These are phyloP conservation scores for Ogataea corticis DNA, from an alignment of 805 yeast genomes.

Conservation along the genomic window DNA sequence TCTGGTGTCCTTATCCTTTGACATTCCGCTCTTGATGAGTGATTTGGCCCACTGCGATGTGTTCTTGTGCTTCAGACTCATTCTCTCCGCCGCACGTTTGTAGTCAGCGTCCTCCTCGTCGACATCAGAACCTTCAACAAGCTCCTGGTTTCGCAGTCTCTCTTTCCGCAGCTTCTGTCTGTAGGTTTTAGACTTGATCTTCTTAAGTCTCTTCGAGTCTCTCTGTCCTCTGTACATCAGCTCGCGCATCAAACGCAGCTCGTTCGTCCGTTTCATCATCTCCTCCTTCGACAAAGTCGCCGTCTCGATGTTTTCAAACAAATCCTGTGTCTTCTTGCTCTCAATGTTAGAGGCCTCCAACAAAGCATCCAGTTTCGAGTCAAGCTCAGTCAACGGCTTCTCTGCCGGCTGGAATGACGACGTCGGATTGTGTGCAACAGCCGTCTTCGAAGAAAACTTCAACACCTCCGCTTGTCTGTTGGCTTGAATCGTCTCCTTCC, in stretches of 20 bases:
- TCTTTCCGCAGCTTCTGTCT: slow-evolving; percentile 87
- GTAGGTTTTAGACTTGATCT: slow-evolving; percentile 90
- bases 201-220: slow-evolving; percentile 87
- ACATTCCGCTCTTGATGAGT: slow-evolving; percentile 85
- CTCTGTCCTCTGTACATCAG: slow-evolving; percentile 94
- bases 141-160: slow-evolving; percentile 62
- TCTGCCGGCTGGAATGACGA: slow-evolving; percentile 55
- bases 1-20: slow-evolving; percentile 81
- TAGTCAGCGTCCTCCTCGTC: slow-evolving; percentile 68
- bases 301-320: slow-evolving; percentile 82
- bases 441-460: slow-evolving; percentile 63
- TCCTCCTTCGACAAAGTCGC: slow-evolving; percentile 83
- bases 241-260: slow-evolving; percentile 89
- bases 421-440: slow-evolving; percentile 44
- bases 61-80: slow-evolving; percentile 87
- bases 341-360: slow-evolving; percentile 64
- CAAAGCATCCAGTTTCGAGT: slow-evolving; percentile 59
- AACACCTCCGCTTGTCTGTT: slow-evolving; percentile 85
- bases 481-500: slow-evolving; percentile 81
- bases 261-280: slow-evolving; percentile 70
- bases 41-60: slow-evolving; percentile 88
- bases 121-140: slow-evolving; percentile 59
- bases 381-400: slow-evolving; percentile 59
- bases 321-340: slow-evolving; percentile 74
- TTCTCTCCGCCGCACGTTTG: slow-evolving; percentile 86